These are phyloP conservation scores for Huntiella decipiens DNA, from an alignment of 2,329 filamentous ascomycete genomes.

Conservation along the genomic window DNA sequence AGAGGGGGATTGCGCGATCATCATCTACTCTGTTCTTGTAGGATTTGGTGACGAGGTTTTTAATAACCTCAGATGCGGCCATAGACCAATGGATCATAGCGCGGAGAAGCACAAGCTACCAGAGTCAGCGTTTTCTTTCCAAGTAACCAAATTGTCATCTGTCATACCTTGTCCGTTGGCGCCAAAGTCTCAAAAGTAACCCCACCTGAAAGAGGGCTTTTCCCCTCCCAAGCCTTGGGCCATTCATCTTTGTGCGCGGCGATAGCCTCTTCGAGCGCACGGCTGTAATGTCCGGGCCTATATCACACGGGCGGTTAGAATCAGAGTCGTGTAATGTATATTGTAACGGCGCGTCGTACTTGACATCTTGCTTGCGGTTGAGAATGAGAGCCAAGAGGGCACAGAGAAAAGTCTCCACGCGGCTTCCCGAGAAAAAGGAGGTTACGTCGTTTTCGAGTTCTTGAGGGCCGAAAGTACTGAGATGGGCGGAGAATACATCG, in stretches of 20 bases:
- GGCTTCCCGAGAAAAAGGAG: conserved; percentile 59
- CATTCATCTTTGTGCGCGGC: conserved; percentile 73
- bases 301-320: conserved; percentile 12
- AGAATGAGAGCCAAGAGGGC: conserved; percentile 71
- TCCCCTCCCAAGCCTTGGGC: conserved; percentile 63
- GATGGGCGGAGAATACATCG: conserved; percentile 72
- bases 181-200: conserved; percentile 68
- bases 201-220: conserved; percentile 66
- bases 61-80: conserved; percentile 68
- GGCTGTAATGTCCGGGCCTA: conserved; percentile 79
- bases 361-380: conserved; percentile 96
- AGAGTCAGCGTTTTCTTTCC: not conserved
- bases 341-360: conserved; percentile 41
- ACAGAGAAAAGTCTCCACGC: conserved; percentile 76
- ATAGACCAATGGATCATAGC: conserved; percentile 78
- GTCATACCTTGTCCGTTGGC: conserved; percentile 57
- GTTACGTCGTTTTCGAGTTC: conserved; percentile 79
- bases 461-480: conserved; percentile 81
- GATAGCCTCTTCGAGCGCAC: conserved; percentile 86
- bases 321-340: not conserved
- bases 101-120: conserved; percentile 62
- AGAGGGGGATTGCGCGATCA: conserved; percentile 65
- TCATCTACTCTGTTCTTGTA: conserved; percentile 76
- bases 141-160: not conserved
- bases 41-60: conserved; percentile 61